Evolutionary conservation across 768 basidiomycete species (phyloP), one percentile per base, ranked within the genome.

Genomic region (Lactifluus echinatus): DNA sequence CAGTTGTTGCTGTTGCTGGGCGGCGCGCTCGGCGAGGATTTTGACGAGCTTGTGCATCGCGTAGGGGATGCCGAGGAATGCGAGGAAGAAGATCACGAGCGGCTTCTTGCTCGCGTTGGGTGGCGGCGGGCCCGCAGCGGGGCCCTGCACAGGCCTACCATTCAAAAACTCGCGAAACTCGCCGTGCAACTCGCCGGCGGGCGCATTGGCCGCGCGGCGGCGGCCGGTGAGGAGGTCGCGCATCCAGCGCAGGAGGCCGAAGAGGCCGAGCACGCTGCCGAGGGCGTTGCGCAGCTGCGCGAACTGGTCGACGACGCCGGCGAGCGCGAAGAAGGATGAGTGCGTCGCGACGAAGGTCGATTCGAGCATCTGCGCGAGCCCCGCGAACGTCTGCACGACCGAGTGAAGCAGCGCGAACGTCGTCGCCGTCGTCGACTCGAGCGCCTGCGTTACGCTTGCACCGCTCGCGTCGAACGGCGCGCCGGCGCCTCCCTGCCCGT

Each of bases 331-430:
- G 72, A 95, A 95, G 8, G 85, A 88, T 0, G 89, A 92, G 70
- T 95, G 93, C 0, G 93, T 95, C 2, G 95, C 95, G 86, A 97
- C 89, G 72, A 95, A 97, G 5, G 95, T 98, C 33, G 83, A 86
- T 70, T 98, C 95, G 67, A 99, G 85, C 84, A 99, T 94, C 69
- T 98, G 95, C 0, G 95, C 87, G 60, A 99, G 85, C 23, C 94
- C 94, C 0, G 84, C 79, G 72, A 98, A 95, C 4, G 94, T 96
- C 65, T 92, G 89, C 44, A 99, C 95, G 68, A 99, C 87, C 11
- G 89, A 90, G 64, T 97, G 93, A 28, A 99, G 76, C 55, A 99
- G 84, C 28, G 87, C 79, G 66, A 99, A 99, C 2, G 95, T 97
- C 55, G 89, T 86, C 53, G 89, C 86, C 1, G 95, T 99, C 10